Base-by-base conservation (phyloP, 495 filamentous ascomycete species). In the Lepraria neglecta region DNA sequence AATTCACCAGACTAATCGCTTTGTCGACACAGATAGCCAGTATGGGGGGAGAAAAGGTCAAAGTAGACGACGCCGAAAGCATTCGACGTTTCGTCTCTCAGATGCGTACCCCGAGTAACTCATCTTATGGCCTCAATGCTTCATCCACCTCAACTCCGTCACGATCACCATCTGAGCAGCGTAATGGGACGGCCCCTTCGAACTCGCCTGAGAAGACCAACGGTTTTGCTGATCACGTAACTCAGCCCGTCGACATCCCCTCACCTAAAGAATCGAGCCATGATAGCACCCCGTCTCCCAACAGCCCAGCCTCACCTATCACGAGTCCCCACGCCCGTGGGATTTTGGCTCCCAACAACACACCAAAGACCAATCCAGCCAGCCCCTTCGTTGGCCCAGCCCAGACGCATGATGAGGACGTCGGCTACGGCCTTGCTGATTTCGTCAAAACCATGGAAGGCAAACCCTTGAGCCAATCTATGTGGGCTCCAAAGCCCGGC, bases 381-480 rank as follows among this genome's bases (percentile, higher is more conserved):
- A 50, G 53, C 28, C 31, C 38, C 17, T 28, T n/a, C 31, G 21
- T 52, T 14, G 7, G 3, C 11, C 14, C 45, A 35, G 21, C 4
- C 2, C 46, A 48, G 11, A 50, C 24, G 38, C 44, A 63, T 47
- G 46, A 58, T 15, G 30, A 63, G 30, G 54, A 56, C 46, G 51
- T 61, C 7, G 57, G 42, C 31, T 50, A 65, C 4, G 63, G 52
- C 21, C 28, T 65, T 33, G 43, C 38, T 38, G 35, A 56, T 0
- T 61, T 43, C 27, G 51, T 65, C 4, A 51, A 45, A 6, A 50
- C 27, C 0, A 35, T 65, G 45, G 31, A 59, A 7, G 35, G 45
- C 35, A 58, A 51, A 14, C 63, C 63, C 7, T 47, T 65, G 6
- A 51, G 24, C 27, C 27, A 61, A 7, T 61, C 58, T 38, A 61